These are phyloP conservation scores for Sanghuangporus weigelae DNA, from an alignment of 1,284 basidiomycete species.

Conservation along the genomic window DNA sequence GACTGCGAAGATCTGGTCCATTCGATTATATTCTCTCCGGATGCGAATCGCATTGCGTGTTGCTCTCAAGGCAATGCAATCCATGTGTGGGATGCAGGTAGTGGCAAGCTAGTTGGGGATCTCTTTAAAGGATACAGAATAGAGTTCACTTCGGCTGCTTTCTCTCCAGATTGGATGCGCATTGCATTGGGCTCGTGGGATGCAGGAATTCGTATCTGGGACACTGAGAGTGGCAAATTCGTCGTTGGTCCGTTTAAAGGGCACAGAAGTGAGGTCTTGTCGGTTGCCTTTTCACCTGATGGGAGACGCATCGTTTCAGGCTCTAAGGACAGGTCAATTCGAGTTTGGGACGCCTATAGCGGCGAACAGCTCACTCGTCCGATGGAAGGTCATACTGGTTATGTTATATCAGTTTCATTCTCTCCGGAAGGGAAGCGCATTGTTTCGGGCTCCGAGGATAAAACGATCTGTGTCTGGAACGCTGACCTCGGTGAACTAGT, in stretches of 20 bases:
- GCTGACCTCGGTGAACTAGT: not conserved
- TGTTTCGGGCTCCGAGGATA: not conserved
- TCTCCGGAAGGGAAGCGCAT: not conserved
- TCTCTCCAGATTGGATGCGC: not conserved
- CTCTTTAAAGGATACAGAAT: not conserved
- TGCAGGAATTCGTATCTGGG: slow-evolving; percentile 5
- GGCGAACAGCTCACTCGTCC: not conserved
- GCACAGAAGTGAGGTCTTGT: not conserved
- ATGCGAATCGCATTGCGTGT: too few relatives aligned
- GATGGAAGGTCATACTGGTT: not conserved
- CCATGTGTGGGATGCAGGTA: not conserved
- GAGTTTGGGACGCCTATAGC: not conserved
- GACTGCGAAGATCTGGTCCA: too few relatives aligned
- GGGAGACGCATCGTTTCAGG: not conserved
- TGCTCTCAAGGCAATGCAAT: not conserved
- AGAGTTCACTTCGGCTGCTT: not conserved
- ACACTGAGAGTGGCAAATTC: not conserved
- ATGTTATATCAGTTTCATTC: not conserved
- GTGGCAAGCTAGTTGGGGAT: not conserved
- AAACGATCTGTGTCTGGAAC: not conserved
- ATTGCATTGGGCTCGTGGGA: not conserved
- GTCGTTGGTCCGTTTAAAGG: not conserved
- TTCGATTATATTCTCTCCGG: too few relatives aligned
- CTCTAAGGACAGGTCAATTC: not conserved
- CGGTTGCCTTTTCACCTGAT: not conserved